Conservation (phyloP, 805 yeast genomes). For the Pichia paraexigua region DNA sequence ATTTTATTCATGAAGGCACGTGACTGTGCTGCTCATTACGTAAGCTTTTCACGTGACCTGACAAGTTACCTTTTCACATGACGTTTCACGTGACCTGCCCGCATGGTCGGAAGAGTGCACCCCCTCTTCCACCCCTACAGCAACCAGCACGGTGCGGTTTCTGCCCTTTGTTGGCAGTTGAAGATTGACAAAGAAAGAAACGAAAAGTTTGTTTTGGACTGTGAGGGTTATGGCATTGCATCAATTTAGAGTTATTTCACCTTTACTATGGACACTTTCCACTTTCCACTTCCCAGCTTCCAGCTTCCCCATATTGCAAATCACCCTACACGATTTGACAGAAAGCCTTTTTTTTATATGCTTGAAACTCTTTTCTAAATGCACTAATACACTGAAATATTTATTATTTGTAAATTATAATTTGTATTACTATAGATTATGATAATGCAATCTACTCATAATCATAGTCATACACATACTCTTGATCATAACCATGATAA, state of each 20-base stretch:
- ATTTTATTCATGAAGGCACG: background rate
- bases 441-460: background rate
- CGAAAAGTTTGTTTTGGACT: background rate
- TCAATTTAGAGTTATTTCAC: background rate
- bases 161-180: background rate
- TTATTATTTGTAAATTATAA: too few relatives aligned
- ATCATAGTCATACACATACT: background rate
- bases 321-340: background rate
- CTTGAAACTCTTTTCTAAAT: background rate
- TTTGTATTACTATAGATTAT: too few relatives aligned
- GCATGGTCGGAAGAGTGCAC: too few relatives aligned
- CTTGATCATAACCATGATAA: background rate
- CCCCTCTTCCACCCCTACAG: too few relatives aligned
- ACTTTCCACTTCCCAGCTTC: too few relatives aligned
- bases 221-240: background rate
- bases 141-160: conserved; percentile 1
- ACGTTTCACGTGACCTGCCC: too few relatives aligned
- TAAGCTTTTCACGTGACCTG: too few relatives aligned
- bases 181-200: background rate
- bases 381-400: too few relatives aligned
- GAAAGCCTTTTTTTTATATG: background rate
- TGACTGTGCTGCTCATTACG: too few relatives aligned
- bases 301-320: background rate
- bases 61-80: too few relatives aligned
- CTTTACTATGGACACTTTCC: background rate